Conservation (phyloP, 2,329 filamentous ascomycete genomes). For the Tympanopsis confertula region DNA sequence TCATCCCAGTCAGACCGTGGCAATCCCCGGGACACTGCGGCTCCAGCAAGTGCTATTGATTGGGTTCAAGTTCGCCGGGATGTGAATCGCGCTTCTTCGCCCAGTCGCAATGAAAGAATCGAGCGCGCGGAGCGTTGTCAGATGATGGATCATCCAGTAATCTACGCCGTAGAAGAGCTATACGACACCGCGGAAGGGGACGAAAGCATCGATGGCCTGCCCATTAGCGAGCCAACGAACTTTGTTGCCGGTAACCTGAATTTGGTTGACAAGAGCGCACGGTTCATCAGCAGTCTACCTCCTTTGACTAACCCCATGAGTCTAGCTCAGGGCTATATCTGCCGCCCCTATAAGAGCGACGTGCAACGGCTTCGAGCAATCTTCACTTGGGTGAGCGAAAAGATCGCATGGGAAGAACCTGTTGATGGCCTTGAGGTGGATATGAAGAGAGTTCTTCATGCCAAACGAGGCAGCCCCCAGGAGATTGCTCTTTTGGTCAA, state of each 20-base stretch:
- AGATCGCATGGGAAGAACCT: conserved; percentile 89
- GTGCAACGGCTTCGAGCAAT: conserved; percentile 87
- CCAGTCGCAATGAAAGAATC: conserved; percentile 75
- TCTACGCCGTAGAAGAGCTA: conserved; percentile 82
- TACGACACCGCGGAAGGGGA: conserved; percentile 79
- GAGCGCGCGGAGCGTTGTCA: conserved; percentile 83
- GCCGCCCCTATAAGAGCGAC: conserved; percentile 85
- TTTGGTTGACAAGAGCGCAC: conserved; percentile 88
- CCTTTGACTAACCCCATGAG: conserved; percentile 71
- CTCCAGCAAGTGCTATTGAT: conserved; percentile 47
- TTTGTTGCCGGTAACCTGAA: conserved; percentile 63
- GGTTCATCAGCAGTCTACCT: conserved; percentile 76
- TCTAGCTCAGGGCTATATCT: conserved; percentile 82
- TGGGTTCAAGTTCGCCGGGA: conserved; percentile 98
- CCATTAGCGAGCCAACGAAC: conserved; percentile 72
- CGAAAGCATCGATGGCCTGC: conserved; percentile 73
- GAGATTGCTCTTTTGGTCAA: conserved; percentile 81
- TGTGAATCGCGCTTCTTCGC: conserved; percentile 86
- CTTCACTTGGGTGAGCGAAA: conserved; percentile 95
- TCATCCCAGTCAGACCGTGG: no score
- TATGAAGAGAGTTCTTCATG: conserved; percentile 71
- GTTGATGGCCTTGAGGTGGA: conserved; percentile 63
- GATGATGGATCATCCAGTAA: conserved; percentile 82
- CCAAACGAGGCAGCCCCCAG: conserved; percentile 71
- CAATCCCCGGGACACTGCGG: conserved; percentile 4